Base-by-base conservation (phyloP, 1,139 yeast genomes). In the Suhomyces kunorum region DNA sequence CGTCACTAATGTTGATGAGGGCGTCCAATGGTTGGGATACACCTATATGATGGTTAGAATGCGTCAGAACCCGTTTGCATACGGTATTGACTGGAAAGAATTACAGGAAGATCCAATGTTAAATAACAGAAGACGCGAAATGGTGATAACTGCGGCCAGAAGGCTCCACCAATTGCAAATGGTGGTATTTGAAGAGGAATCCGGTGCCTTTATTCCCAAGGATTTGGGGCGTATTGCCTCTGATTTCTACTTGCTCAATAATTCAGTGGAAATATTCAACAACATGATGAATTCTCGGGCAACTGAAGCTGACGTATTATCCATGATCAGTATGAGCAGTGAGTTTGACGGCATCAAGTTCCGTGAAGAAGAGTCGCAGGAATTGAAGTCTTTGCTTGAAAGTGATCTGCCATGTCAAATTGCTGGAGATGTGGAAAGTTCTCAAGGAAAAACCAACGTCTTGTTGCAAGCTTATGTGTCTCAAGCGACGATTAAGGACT, bases 151-250 rank as follows among this genome's bases (percentile, higher is more conserved):
- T 1, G 95, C 98, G 0, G 98, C 97, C 0, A 71, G 88, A 51
- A 72, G 88, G 46, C 73, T 94, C 22, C 96, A 90, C 50, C 66
- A 79, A 9, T 71, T 90, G 13, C 98, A 92, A 58, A 92, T 94
- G 98, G 85, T 94, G 50, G 82, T 90, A 0, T 92, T 81, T 60
- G 97, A 92, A 54, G 97, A 90, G 47, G 71, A 80, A 30, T 81
- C 96, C 0, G 87, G 87, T 35, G 77, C 90, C 3, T 81, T 94
- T 45, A 77, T 83, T 18, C 70, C 96, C 1, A 92, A 92, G 50
- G 98, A 94, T 62, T 68, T 89, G 38, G 99, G 99, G 5, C 76
- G 98, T 55, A 81, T 90, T 38, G 96, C 98, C 0, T 87, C 96
- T 1, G 98, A 94, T 53, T 94, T 90, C 56, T 94, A 94, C 56